phyloP scores from a whole-genome alignment of 139 green algal species.

The Coccomyxa sp. region DNA sequence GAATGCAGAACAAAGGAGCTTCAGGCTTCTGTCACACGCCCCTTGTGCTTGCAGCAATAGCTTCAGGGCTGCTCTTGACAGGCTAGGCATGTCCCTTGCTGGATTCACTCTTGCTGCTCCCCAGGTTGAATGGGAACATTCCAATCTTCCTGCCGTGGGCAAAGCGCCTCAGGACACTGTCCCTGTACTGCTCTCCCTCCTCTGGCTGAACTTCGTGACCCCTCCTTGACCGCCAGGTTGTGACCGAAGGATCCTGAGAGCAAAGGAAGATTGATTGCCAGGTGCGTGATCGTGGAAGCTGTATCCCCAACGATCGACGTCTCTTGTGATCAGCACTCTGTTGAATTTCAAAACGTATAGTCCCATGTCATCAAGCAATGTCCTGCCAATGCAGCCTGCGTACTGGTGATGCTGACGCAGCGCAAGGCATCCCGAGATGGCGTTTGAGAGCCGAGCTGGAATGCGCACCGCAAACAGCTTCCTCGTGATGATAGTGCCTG shows the following conservation, averaged over 20 bases:
- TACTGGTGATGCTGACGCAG: background rate
- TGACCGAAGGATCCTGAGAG: background rate
- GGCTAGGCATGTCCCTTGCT: too few relatives aligned
- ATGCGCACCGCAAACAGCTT: background rate
- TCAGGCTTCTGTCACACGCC: too few relatives aligned
- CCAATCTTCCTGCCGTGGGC: too few relatives aligned
- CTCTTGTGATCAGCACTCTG: background rate
- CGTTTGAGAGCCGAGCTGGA: background rate
- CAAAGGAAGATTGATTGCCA: background rate
- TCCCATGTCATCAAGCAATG: background rate
- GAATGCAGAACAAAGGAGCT: too few relatives aligned
- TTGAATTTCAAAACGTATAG: background rate
- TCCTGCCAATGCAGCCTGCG: background rate
- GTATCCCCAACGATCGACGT: background rate
- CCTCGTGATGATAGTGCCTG: background rate
- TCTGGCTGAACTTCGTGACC: background rate
- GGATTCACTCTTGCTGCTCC: too few relatives aligned
- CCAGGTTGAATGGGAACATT: too few relatives aligned
- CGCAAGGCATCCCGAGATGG: too few relatives aligned
- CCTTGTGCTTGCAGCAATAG: too few relatives aligned
- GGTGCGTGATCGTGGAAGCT: background rate
- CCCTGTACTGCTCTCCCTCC: too few relatives aligned
- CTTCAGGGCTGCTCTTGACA: too few relatives aligned
- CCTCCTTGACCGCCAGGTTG: background rate
- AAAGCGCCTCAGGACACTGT: too few relatives aligned